Evolutionary conservation across 2,329 filamentous ascomycete species (phyloP).

Genomic region (Epichloe baconii): DNA sequence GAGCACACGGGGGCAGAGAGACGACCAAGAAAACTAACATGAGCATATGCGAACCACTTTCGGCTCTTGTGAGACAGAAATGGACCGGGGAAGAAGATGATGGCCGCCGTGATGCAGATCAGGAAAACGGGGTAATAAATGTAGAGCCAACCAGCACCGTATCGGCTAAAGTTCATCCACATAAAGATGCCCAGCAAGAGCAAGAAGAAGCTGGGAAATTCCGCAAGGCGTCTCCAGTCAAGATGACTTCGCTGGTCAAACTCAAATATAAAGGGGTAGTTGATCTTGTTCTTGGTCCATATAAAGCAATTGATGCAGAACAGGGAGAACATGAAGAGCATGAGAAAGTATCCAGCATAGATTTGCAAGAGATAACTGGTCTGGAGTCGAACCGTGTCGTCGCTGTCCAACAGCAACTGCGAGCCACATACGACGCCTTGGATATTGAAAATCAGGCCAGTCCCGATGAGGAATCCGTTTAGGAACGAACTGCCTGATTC

Average conservation of each 20-base stretch:
- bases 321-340: slow-evolving; percentile 65
- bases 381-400: slow-evolving; percentile 33
- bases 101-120: slow-evolving; percentile 49
- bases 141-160: slow-evolving; percentile 54
- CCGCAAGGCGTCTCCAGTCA: slow-evolving; percentile 78
- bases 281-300: slow-evolving; percentile 77
- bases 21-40: slow-evolving; percentile 42
- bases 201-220: slow-evolving; percentile 76
- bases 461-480: slow-evolving; percentile 54
- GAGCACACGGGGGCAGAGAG: background rate
- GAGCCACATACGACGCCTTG: slow-evolving; percentile 51
- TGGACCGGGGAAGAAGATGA: slow-evolving; percentile 66
- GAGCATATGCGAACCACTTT: slow-evolving; percentile 79
- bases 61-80: slow-evolving; percentile 65
- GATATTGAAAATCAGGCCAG: slow-evolving; percentile 50
- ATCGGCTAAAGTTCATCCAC: slow-evolving; percentile 76
- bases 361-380: slow-evolving; percentile 71
- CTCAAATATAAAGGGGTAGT: slow-evolving; percentile 95
- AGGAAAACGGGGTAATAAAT: slow-evolving; percentile 80
- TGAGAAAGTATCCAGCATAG: slow-evolving; percentile 84
- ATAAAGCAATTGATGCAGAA: slow-evolving; percentile 77
- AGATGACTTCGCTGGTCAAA: slow-evolving; percentile 77
- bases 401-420: slow-evolving; percentile 36
- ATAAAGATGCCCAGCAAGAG: slow-evolving; percentile 67
- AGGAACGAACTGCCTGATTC: slow-evolving; percentile 45